A percentile compares a stretch with the other conserved stretches of the same genome.
Conservation (phyloP, 768 basidiomycete genomes). For the Saitozyma sp. region DNA sequence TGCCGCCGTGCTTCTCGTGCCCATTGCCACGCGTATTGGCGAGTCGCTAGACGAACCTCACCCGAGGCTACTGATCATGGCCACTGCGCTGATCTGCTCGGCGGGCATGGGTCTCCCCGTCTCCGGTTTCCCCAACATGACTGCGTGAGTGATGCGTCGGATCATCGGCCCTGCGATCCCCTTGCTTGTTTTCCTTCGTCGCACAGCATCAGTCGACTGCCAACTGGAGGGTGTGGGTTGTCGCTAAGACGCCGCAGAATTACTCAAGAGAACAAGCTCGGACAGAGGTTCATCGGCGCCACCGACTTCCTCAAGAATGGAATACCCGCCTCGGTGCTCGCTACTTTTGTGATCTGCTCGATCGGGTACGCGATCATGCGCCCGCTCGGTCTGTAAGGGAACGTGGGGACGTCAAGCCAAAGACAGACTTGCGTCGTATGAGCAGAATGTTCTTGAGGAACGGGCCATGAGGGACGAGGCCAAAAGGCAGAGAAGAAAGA, state of each 20-base stretch:
- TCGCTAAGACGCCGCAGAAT: conserved; percentile 48
- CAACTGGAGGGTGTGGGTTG: neutral
- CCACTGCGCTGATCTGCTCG: conserved; percentile 65
- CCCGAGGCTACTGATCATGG: conserved; percentile 82
- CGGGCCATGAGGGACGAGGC: neutral
- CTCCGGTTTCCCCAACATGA: conserved; percentile 98
- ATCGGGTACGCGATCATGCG: conserved; percentile 68
- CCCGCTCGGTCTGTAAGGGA: conserved; percentile 17
- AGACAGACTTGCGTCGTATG: neutral
- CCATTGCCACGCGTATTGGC: conserved; percentile 89
- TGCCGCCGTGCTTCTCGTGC: conserved; percentile 92
- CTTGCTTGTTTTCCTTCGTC: too few relatives aligned
- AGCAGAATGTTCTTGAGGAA: neutral
- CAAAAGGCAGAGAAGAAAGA: too few relatives aligned
- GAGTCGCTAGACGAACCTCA: conserved; percentile 69
- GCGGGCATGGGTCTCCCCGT: conserved; percentile 98
- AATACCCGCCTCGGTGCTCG: conserved; percentile 88
- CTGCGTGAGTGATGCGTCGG: conserved; percentile 62
- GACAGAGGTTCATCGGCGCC: conserved; percentile 76
- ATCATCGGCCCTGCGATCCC: neutral
- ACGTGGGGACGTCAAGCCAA: neutral
- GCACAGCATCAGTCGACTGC: neutral
- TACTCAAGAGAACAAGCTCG: conserved; percentile 89
- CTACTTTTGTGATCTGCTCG: conserved; percentile 80
- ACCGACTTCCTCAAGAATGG: conserved; percentile 92